Evolutionary conservation across 495 filamentous ascomycete species (phyloP), one percentile per base, ranked within the genome.

Genomic region (Sabuloglossum arenarium): DNA sequence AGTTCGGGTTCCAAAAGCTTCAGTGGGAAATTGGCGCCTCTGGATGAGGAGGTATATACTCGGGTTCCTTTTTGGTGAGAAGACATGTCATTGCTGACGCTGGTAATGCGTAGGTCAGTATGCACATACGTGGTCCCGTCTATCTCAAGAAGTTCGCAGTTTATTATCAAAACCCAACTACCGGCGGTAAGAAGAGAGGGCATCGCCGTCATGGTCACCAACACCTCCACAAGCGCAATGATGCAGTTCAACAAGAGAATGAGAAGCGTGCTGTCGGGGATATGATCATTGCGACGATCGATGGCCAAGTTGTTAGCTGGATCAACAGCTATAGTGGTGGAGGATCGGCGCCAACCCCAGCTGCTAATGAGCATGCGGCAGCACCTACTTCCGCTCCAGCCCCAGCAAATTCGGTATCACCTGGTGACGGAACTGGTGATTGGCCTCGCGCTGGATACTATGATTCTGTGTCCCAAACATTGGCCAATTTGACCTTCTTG

Each of bases 91-190:
- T 1, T 23, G 6, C 24, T 56, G 39, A 30, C 34, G 30, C 56
- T 37, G 10, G 16, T 27, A 12, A 8, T 52, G 24, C 30, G 1
- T 53, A 86, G 84, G 64, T 86, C 31, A 82, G 81, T 0, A 52
- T 85, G 49, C 79, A 85, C 61, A 75, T 88, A 63, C 79, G 83
- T 37, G 84, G 82, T 10, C 84, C 84, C 2, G 60, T 84, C 50
- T 57, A 69, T 6, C 60, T 88, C 14, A 75, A 77, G 58, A 69
- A 82, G 54, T 64, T 86, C 30, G 84, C 81, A 5, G 77, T 78
- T 25, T 87, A 85, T 63, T 67, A 66, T 24, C 74, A 43, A n/a
- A 43, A 21, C 9, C 16, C 75, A 6, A 62, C 62, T 25, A 54
- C 27, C n/a, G 53, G 58, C n/a, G 53, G 45, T 23, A 66, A 69